Evolutionary conservation across 2,329 filamentous ascomycete species (phyloP).

Genomic region (Fusarium aywerte): DNA sequence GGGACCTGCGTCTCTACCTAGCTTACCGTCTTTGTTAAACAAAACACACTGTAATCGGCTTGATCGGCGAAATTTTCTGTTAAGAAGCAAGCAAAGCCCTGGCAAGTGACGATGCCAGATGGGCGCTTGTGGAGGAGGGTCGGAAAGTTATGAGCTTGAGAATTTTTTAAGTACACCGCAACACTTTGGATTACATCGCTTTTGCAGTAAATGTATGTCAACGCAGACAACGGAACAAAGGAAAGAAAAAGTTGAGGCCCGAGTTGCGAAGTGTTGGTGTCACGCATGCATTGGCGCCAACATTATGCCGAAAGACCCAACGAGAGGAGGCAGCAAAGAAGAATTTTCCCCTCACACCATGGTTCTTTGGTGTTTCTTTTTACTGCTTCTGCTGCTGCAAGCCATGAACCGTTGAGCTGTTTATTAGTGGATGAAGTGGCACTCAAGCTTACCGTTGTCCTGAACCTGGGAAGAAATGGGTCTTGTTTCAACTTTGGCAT

Average conservation of each 20-base stretch:
- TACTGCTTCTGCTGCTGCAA: conserved; percentile 25
- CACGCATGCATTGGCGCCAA: conserved; percentile 40
- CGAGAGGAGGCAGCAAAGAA: conserved; percentile 30
- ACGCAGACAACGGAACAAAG: conserved; percentile 9
- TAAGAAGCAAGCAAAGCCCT: neutral
- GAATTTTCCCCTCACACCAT: conserved; percentile 33
- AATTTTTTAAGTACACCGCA: conserved; percentile 32
- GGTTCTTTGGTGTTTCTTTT: conserved; percentile 19
- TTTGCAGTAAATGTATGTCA: conserved; percentile 9
- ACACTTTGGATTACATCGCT: conserved; percentile 17
- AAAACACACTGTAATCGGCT: conserved; percentile 7
- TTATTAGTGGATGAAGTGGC: conserved; percentile 31
- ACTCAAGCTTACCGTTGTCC: conserved; percentile 18
- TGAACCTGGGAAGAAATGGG: conserved; percentile 33
- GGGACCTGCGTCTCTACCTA: conserved; percentile 15
- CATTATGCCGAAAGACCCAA: conserved; percentile 20
- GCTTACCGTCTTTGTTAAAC: conserved; percentile 10
- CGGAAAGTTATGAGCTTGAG: conserved; percentile 3
- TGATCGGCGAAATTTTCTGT: conserved; percentile 5
- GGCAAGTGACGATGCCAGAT: neutral
- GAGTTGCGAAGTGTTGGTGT: conserved; percentile 28
- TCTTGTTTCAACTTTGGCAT: conserved; percentile 38
- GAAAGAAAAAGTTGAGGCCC: conserved; percentile 2
- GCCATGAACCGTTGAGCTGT: conserved; percentile 24
- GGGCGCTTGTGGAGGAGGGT: conserved; percentile 19